These are phyloP conservation scores for Hirschfeldia incana DNA, from an alignment of 345 rosid genomes.

Conservation along the genomic window DNA sequence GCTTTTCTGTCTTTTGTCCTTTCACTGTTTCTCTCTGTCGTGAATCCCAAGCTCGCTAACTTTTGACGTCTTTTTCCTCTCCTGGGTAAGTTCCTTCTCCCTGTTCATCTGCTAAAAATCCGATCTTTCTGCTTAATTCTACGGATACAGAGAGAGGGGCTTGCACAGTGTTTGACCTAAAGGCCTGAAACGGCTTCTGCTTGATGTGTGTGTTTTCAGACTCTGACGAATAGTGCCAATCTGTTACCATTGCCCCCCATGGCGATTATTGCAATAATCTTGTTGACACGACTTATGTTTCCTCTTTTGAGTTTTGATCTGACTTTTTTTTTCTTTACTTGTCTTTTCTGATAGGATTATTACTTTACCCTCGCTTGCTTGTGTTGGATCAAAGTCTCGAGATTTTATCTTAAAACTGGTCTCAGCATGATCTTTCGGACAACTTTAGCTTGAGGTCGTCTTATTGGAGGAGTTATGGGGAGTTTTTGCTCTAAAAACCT, in stretches of 20 bases:
- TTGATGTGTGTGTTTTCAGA: slow-evolving; percentile 3
- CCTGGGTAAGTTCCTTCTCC: slow-evolving; percentile 38
- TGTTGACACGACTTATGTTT: slow-evolving; percentile 20
- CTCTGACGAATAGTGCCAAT: neutral
- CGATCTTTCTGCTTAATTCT: slow-evolving; percentile 14
- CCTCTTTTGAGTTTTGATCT: slow-evolving; percentile 17
- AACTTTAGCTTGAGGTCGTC: slow-evolving; percentile 16
- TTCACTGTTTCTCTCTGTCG: neutral
- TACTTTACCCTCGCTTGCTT: neutral
- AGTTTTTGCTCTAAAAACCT: slow-evolving; percentile 51
- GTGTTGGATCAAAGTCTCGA: slow-evolving; percentile 15
- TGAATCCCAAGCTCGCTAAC: neutral
- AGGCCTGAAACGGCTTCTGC: neutral
- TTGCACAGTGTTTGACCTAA: slow-evolving; percentile 31
- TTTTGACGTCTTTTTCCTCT: neutral
- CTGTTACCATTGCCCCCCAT: neutral
- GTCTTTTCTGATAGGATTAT: slow-evolving; percentile 13
- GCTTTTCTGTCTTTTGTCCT: neutral
- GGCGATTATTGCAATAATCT: slow-evolving; percentile 29
- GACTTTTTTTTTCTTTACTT: slow-evolving; percentile 14
- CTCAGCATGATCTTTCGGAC: slow-evolving; percentile 23
- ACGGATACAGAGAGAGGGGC: neutral
- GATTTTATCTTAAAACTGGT: neutral
- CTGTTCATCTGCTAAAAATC: slow-evolving; percentile 16
- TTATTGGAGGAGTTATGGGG: slow-evolving; percentile 41